Evolutionary conservation across 371 early-diverging fungal genomes (phyloP), one percentile per base, ranked within the genome.

Genomic region (Zychaea mexicana): DNA sequence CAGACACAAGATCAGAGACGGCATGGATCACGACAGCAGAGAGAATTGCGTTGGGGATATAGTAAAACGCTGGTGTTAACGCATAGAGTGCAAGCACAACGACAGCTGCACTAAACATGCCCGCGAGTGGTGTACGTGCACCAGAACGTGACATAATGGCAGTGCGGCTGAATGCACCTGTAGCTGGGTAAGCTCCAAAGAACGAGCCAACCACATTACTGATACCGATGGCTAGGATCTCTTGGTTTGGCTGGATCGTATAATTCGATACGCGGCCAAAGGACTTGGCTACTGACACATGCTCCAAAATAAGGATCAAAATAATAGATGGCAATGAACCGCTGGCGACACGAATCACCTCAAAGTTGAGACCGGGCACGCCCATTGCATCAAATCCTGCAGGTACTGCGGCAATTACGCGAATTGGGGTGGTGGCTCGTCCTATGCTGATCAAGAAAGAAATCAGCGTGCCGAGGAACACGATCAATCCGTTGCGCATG

Each of bases 31-130:
- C 92, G 38, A 95, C 84, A 0, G 94, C 91, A 19, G 93, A 82
- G 3, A 95, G 81, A 0, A 81, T 76, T 22, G 95, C 86, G 45
- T 85, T 85, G 2, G 96, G 94, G 30, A 96, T 92, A 64, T 86
- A 95, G 75, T 85, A 92, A 71, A 97, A 93, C 2, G 89, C 90
- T 6, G 90, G 90, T 1, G 95, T 92, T 52, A 95, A 73, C 28
- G 85, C 76, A 67, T 88, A 92, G 19, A 96, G 74, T 15, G 93
- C 89, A 13, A 93, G 62, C 0, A 94, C 69, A 3, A 96, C 92
- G n/a, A 94, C 79, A n/a, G 79, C 61, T 1, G 84, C 92, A 3
- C 92, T 89, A 69, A 92, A 84, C 22, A 93, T 68, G 27, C 92
- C 91, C 2, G 92, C 92, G 5, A 92, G 69, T 1, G 97, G 95